phyloP scores from a whole-genome alignment of 202 grass and related monocot genomes.

The Setaria viridis region DNA sequence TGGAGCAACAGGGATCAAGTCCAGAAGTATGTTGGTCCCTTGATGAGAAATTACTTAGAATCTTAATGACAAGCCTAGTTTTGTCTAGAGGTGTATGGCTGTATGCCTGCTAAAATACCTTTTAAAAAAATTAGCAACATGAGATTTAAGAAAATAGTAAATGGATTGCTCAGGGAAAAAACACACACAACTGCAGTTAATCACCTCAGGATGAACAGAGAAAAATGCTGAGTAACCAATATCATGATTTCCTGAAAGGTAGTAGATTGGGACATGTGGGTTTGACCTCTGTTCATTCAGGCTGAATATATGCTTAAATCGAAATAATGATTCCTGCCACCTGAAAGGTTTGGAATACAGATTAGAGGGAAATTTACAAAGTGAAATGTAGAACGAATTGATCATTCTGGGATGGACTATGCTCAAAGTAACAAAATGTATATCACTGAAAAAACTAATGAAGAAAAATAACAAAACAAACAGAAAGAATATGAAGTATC shows the following conservation, averaged over 20 bases:
- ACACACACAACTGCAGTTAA: constrained; percentile 20
- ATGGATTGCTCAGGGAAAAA: background rate
- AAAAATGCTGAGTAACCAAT: constrained; percentile 82
- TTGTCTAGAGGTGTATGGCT: background rate
- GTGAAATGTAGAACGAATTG: constrained; percentile 14
- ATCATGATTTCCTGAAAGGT: constrained; percentile 98
- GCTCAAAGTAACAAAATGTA: background rate
- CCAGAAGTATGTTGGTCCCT: background rate
- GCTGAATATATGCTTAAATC: constrained; percentile 96
- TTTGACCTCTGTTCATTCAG: constrained; percentile 67
- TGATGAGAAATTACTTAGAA: constrained; percentile 12
- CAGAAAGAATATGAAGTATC: background rate
- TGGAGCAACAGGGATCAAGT: constrained; percentile 7
- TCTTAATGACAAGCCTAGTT: background rate
- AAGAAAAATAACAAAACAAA: background rate
- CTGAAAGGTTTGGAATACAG: constrained; percentile 55
- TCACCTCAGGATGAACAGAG: constrained; percentile 75
- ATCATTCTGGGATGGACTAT: constrained; percentile 35
- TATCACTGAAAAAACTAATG: background rate
- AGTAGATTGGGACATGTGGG: constrained; percentile 66
- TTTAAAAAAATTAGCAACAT: background rate
- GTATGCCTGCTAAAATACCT: constrained; percentile 5
- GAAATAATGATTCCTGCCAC: constrained; percentile 83
- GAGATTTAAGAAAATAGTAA: constrained; percentile 29
- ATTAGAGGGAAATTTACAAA: constrained; percentile 11